phyloP scores from a whole-genome alignment of 1,139 yeast species.

The Scheffersomyces stambukii region DNA sequence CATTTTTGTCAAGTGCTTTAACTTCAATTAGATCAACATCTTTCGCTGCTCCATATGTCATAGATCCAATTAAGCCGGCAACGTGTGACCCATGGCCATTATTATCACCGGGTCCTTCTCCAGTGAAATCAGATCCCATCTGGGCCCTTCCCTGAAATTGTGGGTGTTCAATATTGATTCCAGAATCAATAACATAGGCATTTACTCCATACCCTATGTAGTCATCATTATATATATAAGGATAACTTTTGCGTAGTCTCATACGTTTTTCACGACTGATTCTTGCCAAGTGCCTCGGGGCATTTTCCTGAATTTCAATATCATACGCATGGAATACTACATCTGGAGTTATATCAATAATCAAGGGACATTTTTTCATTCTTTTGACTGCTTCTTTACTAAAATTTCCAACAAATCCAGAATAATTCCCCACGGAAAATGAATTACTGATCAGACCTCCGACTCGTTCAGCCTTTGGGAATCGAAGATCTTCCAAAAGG shows the following conservation, averaged over 20 bases:
- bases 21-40: constrained; percentile 59
- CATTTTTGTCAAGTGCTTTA: constrained; percentile 59
- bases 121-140: constrained; percentile 58
- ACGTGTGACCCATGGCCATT: constrained; percentile 88
- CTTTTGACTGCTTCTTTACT: constrained; percentile 43
- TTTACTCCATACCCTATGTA: constrained; percentile 43
- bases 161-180: constrained; percentile 53
- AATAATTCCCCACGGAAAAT: constrained; percentile 58
- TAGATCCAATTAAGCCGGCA: constrained; percentile 83
- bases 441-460: constrained; percentile 41
- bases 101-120: constrained; percentile 56
- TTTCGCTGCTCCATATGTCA: constrained; percentile 77
- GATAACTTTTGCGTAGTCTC: constrained; percentile 12
- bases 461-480: constrained; percentile 31
- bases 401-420: constrained; percentile 61
- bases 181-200: constrained; percentile 83
- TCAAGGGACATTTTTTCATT: constrained; percentile 44
- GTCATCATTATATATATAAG: constrained; percentile 24
- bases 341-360: constrained; percentile 61
- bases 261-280: constrained; percentile 49
- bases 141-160: constrained; percentile 64
- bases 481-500: constrained; percentile 31
- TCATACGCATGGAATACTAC: constrained; percentile 45
- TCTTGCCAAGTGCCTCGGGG: constrained; percentile 70
- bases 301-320: constrained; percentile 30